phyloP scores from a whole-genome alignment of 23 red algal species.

The Pyropia haitanensis region DNA sequence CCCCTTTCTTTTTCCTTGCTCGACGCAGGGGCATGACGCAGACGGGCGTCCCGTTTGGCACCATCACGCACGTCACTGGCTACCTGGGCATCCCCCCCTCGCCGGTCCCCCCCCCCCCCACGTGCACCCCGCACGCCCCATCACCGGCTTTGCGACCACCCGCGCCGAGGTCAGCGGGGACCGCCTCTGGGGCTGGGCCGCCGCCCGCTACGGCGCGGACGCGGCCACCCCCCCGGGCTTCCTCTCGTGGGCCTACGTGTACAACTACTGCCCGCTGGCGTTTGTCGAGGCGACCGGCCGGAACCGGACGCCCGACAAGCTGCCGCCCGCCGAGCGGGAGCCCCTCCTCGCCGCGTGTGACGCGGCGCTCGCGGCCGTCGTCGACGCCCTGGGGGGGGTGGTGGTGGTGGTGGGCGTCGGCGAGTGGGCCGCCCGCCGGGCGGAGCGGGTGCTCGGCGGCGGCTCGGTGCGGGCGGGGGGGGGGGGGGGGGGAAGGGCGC shows the following conservation, averaged over 20 bases:
- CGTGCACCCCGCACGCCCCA: slow-evolving; percentile 41
- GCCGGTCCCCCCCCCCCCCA: slow-evolving; percentile 12
- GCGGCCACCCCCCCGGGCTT: slow-evolving; percentile 7
- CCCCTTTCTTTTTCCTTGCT: no score
- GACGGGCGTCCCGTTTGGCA: slow-evolving; percentile 67
- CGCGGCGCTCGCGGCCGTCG: slow-evolving; percentile 26
- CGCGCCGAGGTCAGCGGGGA: slow-evolving; percentile 45
- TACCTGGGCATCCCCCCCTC: slow-evolving; percentile 30
- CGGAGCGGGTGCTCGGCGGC: slow-evolving; percentile 3
- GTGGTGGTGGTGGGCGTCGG: slow-evolving; percentile 38
- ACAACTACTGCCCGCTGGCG: slow-evolving; percentile 76
- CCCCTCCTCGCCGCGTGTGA: slow-evolving; percentile 23
- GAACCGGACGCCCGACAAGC: slow-evolving; percentile 41
- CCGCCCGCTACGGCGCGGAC: slow-evolving; percentile 17
- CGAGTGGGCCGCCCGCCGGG: slow-evolving; percentile 30
- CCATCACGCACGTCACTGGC: slow-evolving; percentile 23
- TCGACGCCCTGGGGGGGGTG: slow-evolving; percentile 5
- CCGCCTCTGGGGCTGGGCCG: slow-evolving; percentile 68
- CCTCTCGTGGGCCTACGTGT: slow-evolving; percentile 48
- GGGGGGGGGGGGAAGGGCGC: no score
- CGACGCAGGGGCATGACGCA: slow-evolving; percentile 42
- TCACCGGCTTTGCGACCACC: slow-evolving; percentile 26
- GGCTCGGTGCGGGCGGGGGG: background rate
- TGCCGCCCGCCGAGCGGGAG: slow-evolving; percentile 15
- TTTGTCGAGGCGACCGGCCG: slow-evolving; percentile 49